Percentiles rank a stretch among this genome's conserved stretches.
phyloP scores from a whole-genome alignment of 441 rosid species.

The Adansonia grandidieri region DNA sequence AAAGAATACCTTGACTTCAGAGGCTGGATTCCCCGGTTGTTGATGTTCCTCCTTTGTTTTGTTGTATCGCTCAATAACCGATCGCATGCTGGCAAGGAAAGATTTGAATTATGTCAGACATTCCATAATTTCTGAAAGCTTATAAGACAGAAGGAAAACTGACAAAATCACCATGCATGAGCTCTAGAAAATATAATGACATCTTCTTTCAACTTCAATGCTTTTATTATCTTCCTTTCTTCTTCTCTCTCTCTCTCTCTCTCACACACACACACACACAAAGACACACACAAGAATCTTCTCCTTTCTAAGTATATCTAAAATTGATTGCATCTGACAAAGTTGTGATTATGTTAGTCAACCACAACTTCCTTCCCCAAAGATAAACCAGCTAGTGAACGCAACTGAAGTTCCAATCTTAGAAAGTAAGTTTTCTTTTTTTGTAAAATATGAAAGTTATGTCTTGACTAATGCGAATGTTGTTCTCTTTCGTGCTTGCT shows the following conservation, averaged over 20 bases:
- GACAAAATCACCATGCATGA: background rate
- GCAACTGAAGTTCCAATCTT: background rate
- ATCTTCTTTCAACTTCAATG: background rate
- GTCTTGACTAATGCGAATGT: background rate
- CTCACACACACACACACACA: no score
- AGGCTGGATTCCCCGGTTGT: conserved; percentile 56
- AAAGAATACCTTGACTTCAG: conserved; percentile 75
- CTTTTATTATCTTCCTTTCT: background rate
- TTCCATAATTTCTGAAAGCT: background rate
- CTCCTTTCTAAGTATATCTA: background rate
- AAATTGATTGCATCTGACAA: background rate
- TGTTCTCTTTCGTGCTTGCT: background rate
- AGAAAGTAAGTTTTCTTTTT: conserved; percentile 8
- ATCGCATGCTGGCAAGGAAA: conserved; percentile 67
- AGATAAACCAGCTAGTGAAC: background rate
- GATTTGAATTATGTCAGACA: conserved; percentile 33
- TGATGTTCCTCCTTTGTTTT: conserved; percentile 75
- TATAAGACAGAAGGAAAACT: background rate
- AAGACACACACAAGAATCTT: background rate
- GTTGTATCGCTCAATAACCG: conserved; percentile 77
- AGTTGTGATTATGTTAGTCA: background rate
- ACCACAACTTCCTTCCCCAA: background rate
- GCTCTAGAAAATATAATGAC: background rate
- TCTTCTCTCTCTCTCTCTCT: background rate
- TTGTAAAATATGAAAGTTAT: background rate